These are phyloP conservation scores for Trebouxia sp. DNA, from an alignment of 139 green algal genomes.

Conservation along the genomic window DNA sequence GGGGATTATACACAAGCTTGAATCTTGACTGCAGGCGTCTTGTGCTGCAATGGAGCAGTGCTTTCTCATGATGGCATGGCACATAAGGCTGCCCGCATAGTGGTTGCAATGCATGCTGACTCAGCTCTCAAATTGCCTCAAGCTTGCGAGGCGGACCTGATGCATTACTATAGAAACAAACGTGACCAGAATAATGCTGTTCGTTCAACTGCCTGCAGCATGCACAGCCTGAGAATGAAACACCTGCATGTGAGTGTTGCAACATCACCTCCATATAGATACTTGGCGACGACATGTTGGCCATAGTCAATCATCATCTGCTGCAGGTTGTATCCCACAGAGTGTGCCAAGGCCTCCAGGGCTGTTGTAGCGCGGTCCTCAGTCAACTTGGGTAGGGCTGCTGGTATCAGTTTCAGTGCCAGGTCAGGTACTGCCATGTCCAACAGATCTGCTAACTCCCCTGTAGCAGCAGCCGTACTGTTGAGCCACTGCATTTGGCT, in stretches of 20 bases:
- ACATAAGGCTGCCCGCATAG: too few species aligned
- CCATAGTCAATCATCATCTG: constrained; percentile 35
- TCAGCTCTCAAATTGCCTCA: background rate
- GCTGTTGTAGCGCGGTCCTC: constrained; percentile 23
- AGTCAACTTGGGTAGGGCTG: constrained; percentile 28
- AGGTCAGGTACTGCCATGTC: constrained; percentile 31
- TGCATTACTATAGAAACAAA: too few species aligned
- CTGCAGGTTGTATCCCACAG: constrained; percentile 17
- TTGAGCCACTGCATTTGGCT: background rate
- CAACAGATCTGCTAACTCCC: constrained; percentile 32
- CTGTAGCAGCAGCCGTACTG: background rate
- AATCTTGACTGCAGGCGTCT: background rate
- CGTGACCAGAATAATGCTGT: background rate
- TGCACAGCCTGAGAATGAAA: background rate
- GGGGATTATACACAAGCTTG: background rate
- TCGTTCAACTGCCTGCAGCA: background rate
- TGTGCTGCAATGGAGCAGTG: too few species aligned
- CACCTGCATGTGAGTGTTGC: background rate
- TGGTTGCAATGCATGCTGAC: too few species aligned
- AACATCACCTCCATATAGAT: constrained; percentile 40
- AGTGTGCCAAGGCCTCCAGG: constrained; percentile 45
- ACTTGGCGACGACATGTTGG: constrained; percentile 44
- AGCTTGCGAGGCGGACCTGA: too few species aligned
- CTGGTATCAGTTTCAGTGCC: constrained; percentile 38
- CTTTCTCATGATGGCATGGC: too few species aligned